Evolutionary conservation across 2,329 filamentous ascomycete genomes (phyloP), one percentile per base, ranked within the genome.

Genomic region (Fusarium sp.): DNA sequence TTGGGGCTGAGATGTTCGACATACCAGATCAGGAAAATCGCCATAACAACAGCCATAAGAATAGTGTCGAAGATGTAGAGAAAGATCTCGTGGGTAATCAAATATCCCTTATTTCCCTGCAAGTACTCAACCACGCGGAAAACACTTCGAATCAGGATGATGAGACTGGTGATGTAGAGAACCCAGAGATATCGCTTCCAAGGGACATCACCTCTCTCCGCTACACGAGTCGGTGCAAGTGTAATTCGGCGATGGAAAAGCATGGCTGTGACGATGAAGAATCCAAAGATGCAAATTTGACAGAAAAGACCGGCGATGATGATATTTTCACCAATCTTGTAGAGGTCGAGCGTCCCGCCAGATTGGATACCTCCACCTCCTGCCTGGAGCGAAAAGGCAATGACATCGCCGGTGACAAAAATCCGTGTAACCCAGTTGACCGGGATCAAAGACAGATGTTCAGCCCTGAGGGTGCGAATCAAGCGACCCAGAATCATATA

Each of bases 291-390:
- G 6, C 87, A 32, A 6, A 91, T 82, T 69, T 92, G 89, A 2
- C 90, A 78, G 5, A 87, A 80, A 1, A 91, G 80, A 5, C 89
- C 89, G 1, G 70, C 85, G 3, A 91, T 80, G 4, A 90, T 85
- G 32, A 91, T 75, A 2, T 85, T 83, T 0, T 86, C 78, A 30
- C 85, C 87, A 0, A 77, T 74, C 2, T 70, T 45, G 5, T 76
- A 27, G 3, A 71, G 56, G 6, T 72, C 68, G 10, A 85, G 77
- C 56, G 74, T 64, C 0, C 77, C 79, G 0, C 60, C 89, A 0
- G 71, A 23, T 10, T 72, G 70, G 1, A 62, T 67, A 0, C 70
- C 70, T 34, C 70, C 70, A 2, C 70, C 69, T 67, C 64, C 62
- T 2, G 43, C 69, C 4, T 76, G 74, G 0, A 76, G 30, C 4